Evolutionary conservation across 2,329 filamentous ascomycete species (phyloP), one percentile per base, ranked within the genome.

Genomic region (Venturia aucupariae): DNA sequence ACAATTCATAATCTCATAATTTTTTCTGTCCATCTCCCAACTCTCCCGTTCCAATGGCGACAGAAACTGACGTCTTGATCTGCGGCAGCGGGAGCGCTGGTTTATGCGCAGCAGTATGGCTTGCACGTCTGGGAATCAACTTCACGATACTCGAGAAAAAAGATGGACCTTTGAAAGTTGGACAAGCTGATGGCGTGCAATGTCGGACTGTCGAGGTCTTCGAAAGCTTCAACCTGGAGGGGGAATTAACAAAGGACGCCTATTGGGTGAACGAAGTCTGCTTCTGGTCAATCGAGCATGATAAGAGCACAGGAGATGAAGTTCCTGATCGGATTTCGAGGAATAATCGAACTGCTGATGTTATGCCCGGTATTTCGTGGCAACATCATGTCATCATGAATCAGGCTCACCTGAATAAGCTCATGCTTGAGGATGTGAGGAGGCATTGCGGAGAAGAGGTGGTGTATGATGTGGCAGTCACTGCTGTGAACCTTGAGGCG

Each of bases 181-280:
- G 85, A 2, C 84, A 88, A 72, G 86, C 86, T 17, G 86, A 89
- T 67, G 84, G 83, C 1, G 76, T 88, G 2, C 85, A 89, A 73
- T 84, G 82, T 67, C 84, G 87, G 1, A 89, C 85, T 0, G 77
- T 90, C 1, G 86, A 91, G 72, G 88, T 90, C n/a, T 84, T 90
- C 64, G 86, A 91, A 68, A 85, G 82, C 7, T 87, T 91, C 67
- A 87, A 84, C 1, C 80, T 91, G 54, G 84, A 79, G 1, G 82
- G 89, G 66, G 78, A 82, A 10, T 79, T 83, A 3, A 83, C 86
- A 77, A 82, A 84, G 27, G 86, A 90, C 68, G 80, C 83, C 1
- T 87, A 87, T 69, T 85, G 86, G 69, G 83, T 89, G 71, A 77
- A 87, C 2, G 87, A 88, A 74, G 84, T 88, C 22, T 77, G 77